Conservation (phyloP, 805 yeast species). For the Yarrowia porcina region DNA sequence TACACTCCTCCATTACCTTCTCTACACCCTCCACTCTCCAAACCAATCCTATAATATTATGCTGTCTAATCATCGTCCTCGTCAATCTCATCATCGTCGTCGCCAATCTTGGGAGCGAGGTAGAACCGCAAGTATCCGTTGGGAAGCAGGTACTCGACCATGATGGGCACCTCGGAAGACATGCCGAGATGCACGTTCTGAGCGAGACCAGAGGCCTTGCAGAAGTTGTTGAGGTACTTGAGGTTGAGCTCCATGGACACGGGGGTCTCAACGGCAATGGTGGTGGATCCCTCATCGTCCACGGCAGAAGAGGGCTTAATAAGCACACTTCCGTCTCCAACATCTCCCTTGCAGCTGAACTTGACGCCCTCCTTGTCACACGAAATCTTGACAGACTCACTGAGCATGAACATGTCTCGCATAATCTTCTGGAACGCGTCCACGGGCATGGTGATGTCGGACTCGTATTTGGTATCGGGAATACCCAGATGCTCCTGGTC, state of each 20-base stretch:
- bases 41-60: too few species aligned
- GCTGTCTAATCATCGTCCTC: constrained; percentile 21
- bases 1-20: too few species aligned
- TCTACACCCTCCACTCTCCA: too few species aligned
- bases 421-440: constrained; percentile 84
- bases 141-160: constrained; percentile 85
- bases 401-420: constrained; percentile 78
- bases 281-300: constrained; percentile 63
- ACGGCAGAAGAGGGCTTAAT: constrained; percentile 80
- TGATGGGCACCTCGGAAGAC: constrained; percentile 88
- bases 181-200: constrained; percentile 75
- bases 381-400: constrained; percentile 80
- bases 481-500: constrained; percentile 91
- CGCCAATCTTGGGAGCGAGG: constrained; percentile 97
- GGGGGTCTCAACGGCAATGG: constrained; percentile 77
- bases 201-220: constrained; percentile 82
- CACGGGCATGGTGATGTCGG: constrained; percentile 82
- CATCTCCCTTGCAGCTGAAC: constrained; percentile 86
- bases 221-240: constrained; percentile 84
- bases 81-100: constrained; percentile 52
- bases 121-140: constrained; percentile 93
- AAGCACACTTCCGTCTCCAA: constrained; percentile 82
- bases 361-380: constrained; percentile 91
- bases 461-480: constrained; percentile 90
- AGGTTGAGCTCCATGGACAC: constrained; percentile 88